Evolutionary conservation across 2,329 filamentous ascomycete species (phyloP).

Genomic region (Didymosphaeria variabile): DNA sequence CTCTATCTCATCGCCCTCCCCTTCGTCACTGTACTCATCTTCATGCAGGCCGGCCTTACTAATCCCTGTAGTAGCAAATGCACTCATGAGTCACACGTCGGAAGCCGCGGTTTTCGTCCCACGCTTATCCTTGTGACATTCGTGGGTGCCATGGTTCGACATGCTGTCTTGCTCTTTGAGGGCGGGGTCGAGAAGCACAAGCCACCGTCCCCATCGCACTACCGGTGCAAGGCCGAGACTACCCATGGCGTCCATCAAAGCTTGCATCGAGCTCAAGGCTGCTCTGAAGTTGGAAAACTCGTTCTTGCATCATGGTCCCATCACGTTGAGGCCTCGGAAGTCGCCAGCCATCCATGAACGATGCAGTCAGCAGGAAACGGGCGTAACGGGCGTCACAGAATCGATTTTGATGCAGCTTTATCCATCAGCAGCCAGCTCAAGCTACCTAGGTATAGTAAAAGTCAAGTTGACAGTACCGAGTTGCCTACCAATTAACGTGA

Average conservation of each 20-base stretch:
- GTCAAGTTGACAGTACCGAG: too few species aligned
- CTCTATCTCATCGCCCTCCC: not conserved
- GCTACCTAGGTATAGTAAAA: too few species aligned
- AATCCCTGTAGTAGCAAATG: constrained; percentile 12
- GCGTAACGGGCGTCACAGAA: too few species aligned
- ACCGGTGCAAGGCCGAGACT: not conserved
- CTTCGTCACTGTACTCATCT: constrained; percentile 3
- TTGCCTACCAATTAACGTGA: too few species aligned
- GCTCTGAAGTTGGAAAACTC: not conserved
- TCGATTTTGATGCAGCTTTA: too few species aligned
- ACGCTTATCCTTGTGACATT: not conserved
- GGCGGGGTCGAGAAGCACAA: constrained; percentile 17
- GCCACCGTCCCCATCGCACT: constrained; percentile 14
- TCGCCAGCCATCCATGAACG: too few species aligned
- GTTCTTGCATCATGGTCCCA: not conserved
- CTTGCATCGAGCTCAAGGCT: not conserved
- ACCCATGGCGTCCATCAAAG: constrained; percentile 2
- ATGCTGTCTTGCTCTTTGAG: constrained; percentile 1
- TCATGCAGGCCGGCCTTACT: constrained; percentile 19
- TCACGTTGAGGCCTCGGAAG: too few species aligned
- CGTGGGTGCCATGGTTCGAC: not conserved
- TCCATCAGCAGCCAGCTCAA: too few species aligned
- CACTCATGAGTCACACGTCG: constrained; percentile 20
- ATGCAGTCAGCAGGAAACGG: too few species aligned
- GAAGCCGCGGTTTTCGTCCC: not conserved